These are phyloP conservation scores for Alternaria ventricosa DNA, from an alignment of 2,329 filamentous ascomycete genomes.

Conservation along the genomic window DNA sequence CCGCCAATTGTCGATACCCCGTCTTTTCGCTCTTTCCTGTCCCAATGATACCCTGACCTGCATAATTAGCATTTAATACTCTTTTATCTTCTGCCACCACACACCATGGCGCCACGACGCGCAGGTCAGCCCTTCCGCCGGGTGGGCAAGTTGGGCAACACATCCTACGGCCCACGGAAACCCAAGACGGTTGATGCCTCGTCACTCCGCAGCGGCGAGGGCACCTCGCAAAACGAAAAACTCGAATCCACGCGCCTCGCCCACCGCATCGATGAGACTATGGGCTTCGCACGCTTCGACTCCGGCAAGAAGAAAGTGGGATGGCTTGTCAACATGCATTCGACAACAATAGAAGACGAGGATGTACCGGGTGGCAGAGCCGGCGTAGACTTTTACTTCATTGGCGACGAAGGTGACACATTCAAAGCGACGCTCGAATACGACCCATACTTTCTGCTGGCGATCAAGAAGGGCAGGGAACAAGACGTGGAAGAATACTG, in stretches of 20 bases:
- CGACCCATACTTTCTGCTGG: constrained; percentile 94
- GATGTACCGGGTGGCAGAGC: constrained; percentile 83
- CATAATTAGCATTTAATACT: constrained; percentile 31
- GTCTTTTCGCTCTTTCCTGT: constrained; percentile 23
- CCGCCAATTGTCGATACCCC: constrained; percentile 21
- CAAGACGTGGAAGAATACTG: constrained; percentile 96
- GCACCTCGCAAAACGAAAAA: constrained; percentile 90
- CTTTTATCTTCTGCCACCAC: constrained; percentile 22
- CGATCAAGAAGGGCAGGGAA: constrained; percentile 86
- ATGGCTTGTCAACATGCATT: constrained; percentile 95
- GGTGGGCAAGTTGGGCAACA: constrained; percentile 51
- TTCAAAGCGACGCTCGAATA: constrained; percentile 98
- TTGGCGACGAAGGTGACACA: constrained; percentile 74
- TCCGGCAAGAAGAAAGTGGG: constrained; percentile 83
- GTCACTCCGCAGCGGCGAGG: constrained; percentile 76
- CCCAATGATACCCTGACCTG: constrained; percentile 42
- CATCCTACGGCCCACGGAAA: constrained; percentile 60
- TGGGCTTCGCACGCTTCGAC: constrained; percentile 94
- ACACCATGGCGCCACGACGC: constrained; percentile 54
- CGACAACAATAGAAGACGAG: constrained; percentile 84
- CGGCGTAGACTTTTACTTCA: constrained; percentile 96
- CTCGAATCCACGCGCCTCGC: constrained; percentile 84
- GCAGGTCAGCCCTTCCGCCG: constrained; percentile 51
- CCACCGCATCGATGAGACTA: constrained; percentile 88
- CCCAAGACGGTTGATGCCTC: constrained; percentile 82